Evolutionary conservation across 495 filamentous ascomycete genomes (phyloP).

Genomic region (Hypoxylon crocopeplum): DNA sequence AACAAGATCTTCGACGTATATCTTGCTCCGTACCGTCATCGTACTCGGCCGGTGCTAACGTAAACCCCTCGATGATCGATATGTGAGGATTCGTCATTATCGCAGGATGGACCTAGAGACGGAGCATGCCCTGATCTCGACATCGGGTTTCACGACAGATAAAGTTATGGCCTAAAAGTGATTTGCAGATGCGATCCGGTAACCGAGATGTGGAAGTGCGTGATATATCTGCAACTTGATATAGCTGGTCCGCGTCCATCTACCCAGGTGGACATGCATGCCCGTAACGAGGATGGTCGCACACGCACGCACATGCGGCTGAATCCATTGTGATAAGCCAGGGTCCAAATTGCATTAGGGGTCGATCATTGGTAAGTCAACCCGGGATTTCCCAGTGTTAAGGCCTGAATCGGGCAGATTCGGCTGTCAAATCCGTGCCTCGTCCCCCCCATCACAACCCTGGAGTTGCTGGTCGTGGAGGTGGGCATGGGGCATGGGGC

Average conservation of each 20-base stretch:
- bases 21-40: not conserved
- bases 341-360: slow-evolving; percentile 35
- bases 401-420: slow-evolving; percentile 31
- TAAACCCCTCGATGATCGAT: not conserved
- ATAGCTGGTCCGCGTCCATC: not conserved
- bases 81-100: no score
- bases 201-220: slow-evolving; percentile 20
- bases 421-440: slow-evolving; percentile 27
- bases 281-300: slow-evolving; percentile 15
- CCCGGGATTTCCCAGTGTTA: slow-evolving; percentile 31
- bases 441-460: slow-evolving; percentile 15
- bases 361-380: slow-evolving; percentile 37
- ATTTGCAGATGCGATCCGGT: slow-evolving; percentile 1
- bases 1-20: not conserved
- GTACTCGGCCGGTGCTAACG: not conserved
- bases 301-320: slow-evolving; percentile 32
- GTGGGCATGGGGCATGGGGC: no score
- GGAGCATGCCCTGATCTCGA: not conserved
- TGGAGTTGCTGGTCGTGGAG: not conserved
- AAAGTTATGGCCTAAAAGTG: slow-evolving; percentile 4
- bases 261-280: slow-evolving; percentile 21
- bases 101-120: no score
- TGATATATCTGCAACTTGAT: slow-evolving; percentile 28
- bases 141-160: not conserved
- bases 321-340: slow-evolving; percentile 32